Conservation (phyloP, 139 green algal species). For the Chlorella vulgaris region DNA sequence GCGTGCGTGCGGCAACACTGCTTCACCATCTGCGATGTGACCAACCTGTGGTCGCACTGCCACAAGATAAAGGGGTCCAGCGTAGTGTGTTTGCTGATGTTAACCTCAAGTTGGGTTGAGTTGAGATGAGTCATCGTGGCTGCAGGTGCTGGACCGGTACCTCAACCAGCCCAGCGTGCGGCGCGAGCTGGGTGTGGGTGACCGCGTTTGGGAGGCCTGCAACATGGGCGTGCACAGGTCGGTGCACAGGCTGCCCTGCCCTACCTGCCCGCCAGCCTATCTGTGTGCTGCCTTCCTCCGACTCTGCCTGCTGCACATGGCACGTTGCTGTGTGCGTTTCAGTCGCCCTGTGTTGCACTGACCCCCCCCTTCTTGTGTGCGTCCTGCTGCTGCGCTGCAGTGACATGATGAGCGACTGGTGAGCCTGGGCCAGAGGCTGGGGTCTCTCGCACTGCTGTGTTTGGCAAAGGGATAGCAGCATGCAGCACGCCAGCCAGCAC, state of each 20-base stretch:
- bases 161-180: conserved; percentile 63
- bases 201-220: conserved; percentile 71
- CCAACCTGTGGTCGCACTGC: no score
- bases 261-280: no score
- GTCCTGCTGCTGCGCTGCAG: neutral
- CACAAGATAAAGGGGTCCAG: no score
- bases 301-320: no score
- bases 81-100: no score
- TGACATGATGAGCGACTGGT: conserved; percentile 20
- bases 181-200: conserved; percentile 68
- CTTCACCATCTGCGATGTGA: no score
- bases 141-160: conserved; percentile 57
- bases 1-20: no score
- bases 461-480: neutral
- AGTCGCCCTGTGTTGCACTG: neutral
- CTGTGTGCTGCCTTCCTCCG: no score
- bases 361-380: neutral
- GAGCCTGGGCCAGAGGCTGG: neutral
- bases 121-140: no score
- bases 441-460: neutral
- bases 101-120: no score
- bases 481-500: neutral
- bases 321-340: no score
- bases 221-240: conserved; percentile 72
- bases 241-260: conserved; percentile 41